Conservation (phyloP, 495 filamentous ascomycete species). For the Penicillium canariense region DNA sequence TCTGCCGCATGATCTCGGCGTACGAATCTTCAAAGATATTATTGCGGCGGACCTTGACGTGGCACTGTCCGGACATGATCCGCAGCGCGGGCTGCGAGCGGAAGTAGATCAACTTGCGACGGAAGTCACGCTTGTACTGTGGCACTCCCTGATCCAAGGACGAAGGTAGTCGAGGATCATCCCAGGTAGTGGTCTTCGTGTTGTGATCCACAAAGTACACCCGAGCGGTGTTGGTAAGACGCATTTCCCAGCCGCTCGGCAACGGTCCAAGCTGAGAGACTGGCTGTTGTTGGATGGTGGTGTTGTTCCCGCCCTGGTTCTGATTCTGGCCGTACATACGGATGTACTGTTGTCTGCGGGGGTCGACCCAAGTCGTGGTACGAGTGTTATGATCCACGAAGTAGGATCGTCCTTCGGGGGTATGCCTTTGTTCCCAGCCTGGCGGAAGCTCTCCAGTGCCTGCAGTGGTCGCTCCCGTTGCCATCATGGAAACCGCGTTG, state of each 20-base stretch:
- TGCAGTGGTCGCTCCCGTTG: constrained; percentile 89
- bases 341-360: constrained; percentile 95
- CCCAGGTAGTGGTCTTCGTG: constrained; percentile 99
- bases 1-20: constrained; percentile 96
- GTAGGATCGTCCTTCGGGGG: constrained; percentile 90
- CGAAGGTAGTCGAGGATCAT: constrained; percentile 91
- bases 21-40: constrained; percentile 99
- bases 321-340: constrained; percentile 80
- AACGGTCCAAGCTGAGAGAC: constrained; percentile 96
- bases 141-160: constrained; percentile 98
- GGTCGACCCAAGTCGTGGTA: constrained; percentile 99
- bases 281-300: constrained; percentile 92
- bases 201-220: constrained; percentile 99
- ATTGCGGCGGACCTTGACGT: constrained; percentile 93
- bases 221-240: constrained; percentile 92
- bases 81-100: constrained; percentile 94
- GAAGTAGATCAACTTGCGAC: constrained; percentile 98
- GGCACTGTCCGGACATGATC: constrained; percentile 93
- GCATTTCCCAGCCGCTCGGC: constrained; percentile 99
- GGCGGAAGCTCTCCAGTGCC: constrained; percentile 94
- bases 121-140: constrained; percentile 98
- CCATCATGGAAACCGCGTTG: constrained; percentile 79
- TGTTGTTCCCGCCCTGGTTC: constrained; percentile 65
- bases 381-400: constrained; percentile 99
- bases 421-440: constrained; percentile 94